Evolutionary conservation across 139 green algal species (phyloP), one percentile per base, ranked within the genome.

Genomic region (Coelastrella sp.): DNA sequence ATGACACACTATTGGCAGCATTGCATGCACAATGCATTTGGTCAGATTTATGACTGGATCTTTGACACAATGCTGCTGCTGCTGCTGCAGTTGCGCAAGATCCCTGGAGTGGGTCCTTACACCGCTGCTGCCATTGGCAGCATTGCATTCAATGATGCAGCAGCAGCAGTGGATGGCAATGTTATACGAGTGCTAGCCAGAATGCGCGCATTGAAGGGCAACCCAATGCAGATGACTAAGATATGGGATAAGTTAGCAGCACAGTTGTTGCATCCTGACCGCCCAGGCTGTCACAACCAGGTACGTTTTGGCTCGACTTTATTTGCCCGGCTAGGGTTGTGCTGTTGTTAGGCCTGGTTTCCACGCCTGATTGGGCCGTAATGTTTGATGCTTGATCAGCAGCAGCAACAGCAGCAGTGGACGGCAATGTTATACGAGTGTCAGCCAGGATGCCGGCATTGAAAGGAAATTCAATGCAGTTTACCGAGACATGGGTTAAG

Each of bases 211-310:
- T 68, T 97, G 73, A 22, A 65, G 1, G 92, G 91, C 5, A 92
- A 95, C 61, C 92, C 92, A 61, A 94, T 92, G 4, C 74, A 91
- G 61, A 80, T 83, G 58, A 22, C 7, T 20, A 75, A 84, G 61
- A 32, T 56, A 10, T 83, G 22, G 20, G 87, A 91, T 22, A 56
- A 77, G 22, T 90, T 98, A 87, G 96, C 97, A 5, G 80, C 89
- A 13, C 57, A 93, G 73, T 80, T 98, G 74, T 66, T 99, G 47
- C 94, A 99, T 86, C 60, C 22, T 0, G 85, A 91, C 0, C 92
- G 98, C 0, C 97, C 98, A 0, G 98, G 98, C 0, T 96, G 97
- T 93, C 98, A 98, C 93, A 99, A 99, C 92, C 98, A 99, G 93
- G 96, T 96, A 47, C 1, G 89, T 7, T 20, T 3, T 71, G 61